These are phyloP conservation scores for Borealophlyctis nickersoniae DNA, from an alignment of 192 early-diverging fungal species.

Conservation along the genomic window DNA sequence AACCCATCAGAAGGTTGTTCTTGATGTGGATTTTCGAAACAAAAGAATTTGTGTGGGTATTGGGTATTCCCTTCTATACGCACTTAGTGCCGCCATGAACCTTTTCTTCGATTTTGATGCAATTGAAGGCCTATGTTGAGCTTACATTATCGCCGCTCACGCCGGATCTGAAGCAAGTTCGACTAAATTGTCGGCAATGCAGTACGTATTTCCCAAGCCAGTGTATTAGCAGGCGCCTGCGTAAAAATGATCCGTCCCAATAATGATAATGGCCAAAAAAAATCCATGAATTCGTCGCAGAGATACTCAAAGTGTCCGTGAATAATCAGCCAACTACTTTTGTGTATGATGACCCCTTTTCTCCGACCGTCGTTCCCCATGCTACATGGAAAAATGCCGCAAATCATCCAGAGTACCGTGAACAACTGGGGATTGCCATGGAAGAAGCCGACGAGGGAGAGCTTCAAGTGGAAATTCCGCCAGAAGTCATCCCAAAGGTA, in stretches of 20 bases:
- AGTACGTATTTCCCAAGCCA: conserved; percentile 21
- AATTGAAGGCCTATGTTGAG: conserved; percentile 14
- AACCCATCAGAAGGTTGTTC: conserved; percentile 27
- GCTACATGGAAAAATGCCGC: conserved; percentile 14
- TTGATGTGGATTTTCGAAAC: conserved; percentile 28
- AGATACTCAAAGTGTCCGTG: conserved; percentile 17
- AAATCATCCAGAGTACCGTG: conserved; percentile 30
- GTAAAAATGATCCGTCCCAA: too few species aligned
- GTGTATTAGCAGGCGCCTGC: conserved; percentile 1
- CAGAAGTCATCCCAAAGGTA: too few species aligned
- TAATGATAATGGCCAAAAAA: background rate
- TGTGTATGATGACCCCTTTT: conserved; percentile 23
- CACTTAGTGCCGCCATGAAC: background rate
- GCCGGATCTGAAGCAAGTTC: conserved; percentile 18
- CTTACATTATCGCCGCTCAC: conserved; percentile 13
- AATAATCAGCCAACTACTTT: conserved; percentile 23
- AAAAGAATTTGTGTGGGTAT: conserved; percentile 15
- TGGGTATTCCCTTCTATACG: background rate
- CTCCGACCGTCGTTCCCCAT: conserved; percentile 1
- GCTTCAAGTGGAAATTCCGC: conserved; percentile 31
- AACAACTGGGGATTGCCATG: conserved; percentile 23
- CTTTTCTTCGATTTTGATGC: background rate
- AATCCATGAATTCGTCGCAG: background rate
- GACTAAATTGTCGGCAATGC: conserved; percentile 36
- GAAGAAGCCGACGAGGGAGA: conserved; percentile 43